phyloP scores from a whole-genome alignment of 2,329 filamentous ascomycete species.

The Cladosporium sp. region DNA sequence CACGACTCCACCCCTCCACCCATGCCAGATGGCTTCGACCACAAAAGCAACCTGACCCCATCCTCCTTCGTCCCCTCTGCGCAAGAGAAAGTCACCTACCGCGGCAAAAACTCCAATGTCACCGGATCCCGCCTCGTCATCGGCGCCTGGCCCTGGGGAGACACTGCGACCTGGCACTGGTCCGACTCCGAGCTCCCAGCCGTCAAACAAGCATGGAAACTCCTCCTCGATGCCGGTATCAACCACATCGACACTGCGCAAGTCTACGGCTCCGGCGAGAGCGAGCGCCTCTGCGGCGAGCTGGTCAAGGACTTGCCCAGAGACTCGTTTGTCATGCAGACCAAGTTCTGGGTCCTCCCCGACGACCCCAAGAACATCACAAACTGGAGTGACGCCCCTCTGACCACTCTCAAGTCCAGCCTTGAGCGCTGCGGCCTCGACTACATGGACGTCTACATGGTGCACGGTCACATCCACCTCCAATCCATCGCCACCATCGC shows the following conservation, averaged over 20 bases:
- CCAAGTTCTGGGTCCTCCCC: conserved; percentile 35
- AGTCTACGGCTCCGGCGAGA: conserved; percentile 40
- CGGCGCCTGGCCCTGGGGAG: conserved; percentile 28
- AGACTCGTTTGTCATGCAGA: conserved; percentile 38
- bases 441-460: conserved; percentile 37
- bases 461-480: conserved; percentile 42
- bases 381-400: conserved; percentile 31
- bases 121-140: conserved; percentile 20
- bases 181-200: conserved; percentile 33
- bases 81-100: conserved; percentile 12
- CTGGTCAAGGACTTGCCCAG: conserved; percentile 36
- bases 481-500: conserved; percentile 38
- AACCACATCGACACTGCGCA: conserved; percentile 45
- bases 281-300: conserved; percentile 39
- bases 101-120: conserved; percentile 21
- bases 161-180: conserved; percentile 22
- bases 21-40: not conserved
- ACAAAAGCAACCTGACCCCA: conserved; percentile 14
- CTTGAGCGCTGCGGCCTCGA: conserved; percentile 37
- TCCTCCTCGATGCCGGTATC: conserved; percentile 34
- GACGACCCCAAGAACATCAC: conserved; percentile 30
- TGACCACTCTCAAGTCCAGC: conserved; percentile 34
- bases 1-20: conserved; percentile 20
- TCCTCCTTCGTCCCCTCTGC: conserved; percentile 18
- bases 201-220: conserved; percentile 37